Evolutionary conservation across 805 yeast genomes (phyloP).

Genomic region (Hanseniaspora lindneri): DNA sequence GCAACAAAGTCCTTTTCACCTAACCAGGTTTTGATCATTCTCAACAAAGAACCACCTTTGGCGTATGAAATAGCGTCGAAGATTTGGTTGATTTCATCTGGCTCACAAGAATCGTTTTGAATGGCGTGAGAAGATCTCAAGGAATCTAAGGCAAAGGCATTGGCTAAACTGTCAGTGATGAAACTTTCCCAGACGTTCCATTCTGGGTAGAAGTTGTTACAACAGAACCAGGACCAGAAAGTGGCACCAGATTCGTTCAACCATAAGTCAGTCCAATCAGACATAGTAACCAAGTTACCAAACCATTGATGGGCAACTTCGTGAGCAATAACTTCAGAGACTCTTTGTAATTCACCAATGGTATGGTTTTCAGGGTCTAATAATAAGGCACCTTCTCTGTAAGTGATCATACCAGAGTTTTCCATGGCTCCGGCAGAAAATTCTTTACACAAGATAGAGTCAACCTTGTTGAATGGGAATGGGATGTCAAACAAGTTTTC

Average conservation of each 20-base stretch:
- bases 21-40: slow-evolving; percentile 70
- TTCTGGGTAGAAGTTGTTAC: slow-evolving; percentile 63
- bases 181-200: slow-evolving; percentile 83
- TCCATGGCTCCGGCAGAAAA: slow-evolving; percentile 87
- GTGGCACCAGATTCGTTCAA: slow-evolving; percentile 83
- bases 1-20: slow-evolving; percentile 66
- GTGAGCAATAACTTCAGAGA: slow-evolving; percentile 77
- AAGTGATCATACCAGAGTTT: slow-evolving; percentile 71
- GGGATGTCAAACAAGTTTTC: slow-evolving; percentile 62
- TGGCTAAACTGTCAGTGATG: slow-evolving; percentile 64
- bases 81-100: slow-evolving; percentile 71
- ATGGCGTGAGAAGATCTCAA: slow-evolving; percentile 77
- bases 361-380: slow-evolving; percentile 62
- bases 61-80: slow-evolving; percentile 76
- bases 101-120: slow-evolving; percentile 68
- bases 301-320: slow-evolving; percentile 90
- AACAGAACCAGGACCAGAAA: slow-evolving; percentile 82
- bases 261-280: slow-evolving; percentile 88
- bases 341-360: slow-evolving; percentile 53
- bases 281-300: slow-evolving; percentile 83
- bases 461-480: slow-evolving; percentile 71
- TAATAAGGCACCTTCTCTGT: slow-evolving; percentile 62
- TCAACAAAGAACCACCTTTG: slow-evolving; percentile 66
- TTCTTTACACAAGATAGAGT: slow-evolving; percentile 72
- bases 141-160: slow-evolving; percentile 63